Evolutionary conservation across 345 rosid species (phyloP).

Genomic region (Eucalyptus marginata): DNA sequence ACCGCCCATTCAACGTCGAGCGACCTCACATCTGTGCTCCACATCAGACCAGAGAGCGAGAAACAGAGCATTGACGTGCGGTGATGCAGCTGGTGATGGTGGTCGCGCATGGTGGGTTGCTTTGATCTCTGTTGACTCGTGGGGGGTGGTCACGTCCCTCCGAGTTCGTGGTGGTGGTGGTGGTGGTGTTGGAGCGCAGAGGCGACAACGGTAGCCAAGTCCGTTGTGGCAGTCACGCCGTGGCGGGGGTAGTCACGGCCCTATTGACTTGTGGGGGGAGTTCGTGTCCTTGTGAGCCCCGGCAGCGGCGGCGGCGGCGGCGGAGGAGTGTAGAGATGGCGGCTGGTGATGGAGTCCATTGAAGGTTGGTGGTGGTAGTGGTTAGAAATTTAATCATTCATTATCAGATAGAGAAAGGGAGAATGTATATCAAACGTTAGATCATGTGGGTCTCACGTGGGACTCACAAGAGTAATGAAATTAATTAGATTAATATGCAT

Average conservation of each 20-base stretch:
- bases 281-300: background rate
- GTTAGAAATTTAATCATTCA: background rate
- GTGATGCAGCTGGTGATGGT: background rate
- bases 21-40: background rate
- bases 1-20: background rate
- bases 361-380: rapidly evolving
- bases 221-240: background rate
- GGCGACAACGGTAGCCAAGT: background rate
- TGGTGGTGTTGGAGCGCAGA: background rate
- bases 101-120: background rate
- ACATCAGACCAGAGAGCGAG: background rate
- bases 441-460: background rate
- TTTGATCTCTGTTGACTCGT: background rate
- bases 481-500: rapidly evolving
- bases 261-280: background rate
- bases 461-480: background rate
- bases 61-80: background rate
- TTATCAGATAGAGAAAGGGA: rapidly evolving
- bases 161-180: background rate
- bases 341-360: rapidly evolving
- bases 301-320: rapidly evolving
- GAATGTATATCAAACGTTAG: rapidly evolving
- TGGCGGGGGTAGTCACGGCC: background rate
- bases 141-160: background rate
- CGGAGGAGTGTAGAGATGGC: no score